Evolutionary conservation across 108 stramenopile species (phyloP), one percentile per base, ranked within the genome.

Genomic region (Nannochloropsis gaditana): DNA sequence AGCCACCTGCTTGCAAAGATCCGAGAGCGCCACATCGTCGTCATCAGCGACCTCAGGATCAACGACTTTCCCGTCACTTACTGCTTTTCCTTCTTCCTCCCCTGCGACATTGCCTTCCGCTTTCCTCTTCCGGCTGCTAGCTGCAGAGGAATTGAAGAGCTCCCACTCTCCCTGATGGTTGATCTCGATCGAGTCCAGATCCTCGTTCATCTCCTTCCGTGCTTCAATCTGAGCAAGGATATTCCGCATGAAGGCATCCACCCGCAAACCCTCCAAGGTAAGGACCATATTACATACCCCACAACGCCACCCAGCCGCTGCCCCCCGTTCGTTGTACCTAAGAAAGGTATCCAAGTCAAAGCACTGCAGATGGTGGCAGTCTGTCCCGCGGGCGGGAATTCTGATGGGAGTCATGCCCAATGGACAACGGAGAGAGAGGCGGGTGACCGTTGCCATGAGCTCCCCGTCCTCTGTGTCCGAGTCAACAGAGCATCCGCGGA

Each of bases 401-500:
- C 82, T 80, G n/a, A 88, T 88, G 19, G 84, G 88, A 2, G 83
- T 84, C n/a, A 89, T 85, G 5, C 88, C 88, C 9, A 89, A 45
- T 3, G 88, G 88, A 79, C 88, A 89, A 8, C 88, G 88, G 19
- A 89, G 88, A 6, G 88, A 89, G 2, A 89, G 88, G 41, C 88
- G 79, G 42, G 88, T 89, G 43, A 82, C 45, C 43, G 88, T 89
- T 1, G 88, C 88, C 88, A 89, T 85, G 9, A 85, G 88, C 42
- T 85, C 85, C 9, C 85, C 88, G 42, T 84, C 45, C 8, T 79
- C 86, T 3, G 21, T 84, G 11, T 21, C 81, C 5, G 80, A 47
- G 80, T 89, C 85, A 9, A 89, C 81, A 42, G 45, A 79, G 19
- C 21, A 44, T 3, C 83, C 82, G 44, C 45, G 45, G 88, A 89